These are phyloP conservation scores for Limnanthes douglasii DNA, from an alignment of 345 rosid genomes.

Conservation along the genomic window DNA sequence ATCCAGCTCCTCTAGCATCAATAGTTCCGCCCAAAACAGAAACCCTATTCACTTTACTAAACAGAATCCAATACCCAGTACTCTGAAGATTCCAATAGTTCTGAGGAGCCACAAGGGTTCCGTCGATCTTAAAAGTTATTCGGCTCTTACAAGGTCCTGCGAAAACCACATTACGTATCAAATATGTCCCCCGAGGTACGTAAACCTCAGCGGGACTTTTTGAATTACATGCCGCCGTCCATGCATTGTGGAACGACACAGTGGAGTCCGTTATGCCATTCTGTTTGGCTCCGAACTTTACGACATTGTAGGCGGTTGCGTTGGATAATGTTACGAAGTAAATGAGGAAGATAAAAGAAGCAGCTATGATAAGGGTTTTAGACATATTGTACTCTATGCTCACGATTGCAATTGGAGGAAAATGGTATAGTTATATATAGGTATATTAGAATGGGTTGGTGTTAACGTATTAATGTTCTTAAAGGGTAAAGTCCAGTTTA, in stretches of 20 bases:
- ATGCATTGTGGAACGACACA: conserved; percentile 29
- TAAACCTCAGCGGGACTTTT: conserved; percentile 23
- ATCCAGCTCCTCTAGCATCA: conserved; percentile 28
- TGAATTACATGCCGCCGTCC: conserved; percentile 39
- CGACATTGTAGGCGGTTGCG: conserved; percentile 16
- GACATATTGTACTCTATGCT: too few relatives aligned
- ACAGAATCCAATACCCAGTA: conserved; percentile 30
- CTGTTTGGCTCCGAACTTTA: conserved; percentile 31
- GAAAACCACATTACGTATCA: conserved; percentile 18
- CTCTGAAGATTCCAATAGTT: conserved; percentile 23
- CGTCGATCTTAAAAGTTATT: conserved; percentile 25
- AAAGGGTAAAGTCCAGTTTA: too few relatives aligned
- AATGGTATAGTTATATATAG: too few relatives aligned
- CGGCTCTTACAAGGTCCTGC: conserved; percentile 29
- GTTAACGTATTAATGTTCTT: too few relatives aligned
- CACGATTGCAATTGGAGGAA: too few relatives aligned
- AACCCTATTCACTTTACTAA: conserved; percentile 23
- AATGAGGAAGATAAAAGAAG: too few relatives aligned
- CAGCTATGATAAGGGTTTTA: too few relatives aligned
- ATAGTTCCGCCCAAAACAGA: conserved; percentile 24
- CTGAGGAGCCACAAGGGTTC: conserved; percentile 31
- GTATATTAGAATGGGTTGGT: too few relatives aligned
- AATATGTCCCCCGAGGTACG: conserved; percentile 36
- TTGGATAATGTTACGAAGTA: too few relatives aligned
- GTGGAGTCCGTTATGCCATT: conserved; percentile 45